Evolutionary conservation across 768 basidiomycete species (phyloP).

Genomic region (Mycena belliarum): DNA sequence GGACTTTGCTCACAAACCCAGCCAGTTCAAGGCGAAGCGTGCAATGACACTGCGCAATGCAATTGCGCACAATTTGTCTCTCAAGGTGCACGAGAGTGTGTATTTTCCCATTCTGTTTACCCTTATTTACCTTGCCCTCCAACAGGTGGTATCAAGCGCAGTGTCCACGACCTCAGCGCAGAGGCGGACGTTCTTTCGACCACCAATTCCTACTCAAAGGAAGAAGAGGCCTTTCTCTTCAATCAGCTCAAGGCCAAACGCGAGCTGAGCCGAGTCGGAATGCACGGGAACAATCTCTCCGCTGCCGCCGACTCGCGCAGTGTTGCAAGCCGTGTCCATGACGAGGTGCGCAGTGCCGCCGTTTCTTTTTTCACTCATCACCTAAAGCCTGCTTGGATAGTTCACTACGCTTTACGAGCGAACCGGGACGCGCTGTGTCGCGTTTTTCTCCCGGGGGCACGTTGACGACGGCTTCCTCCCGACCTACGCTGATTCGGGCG

Average conservation of each 20-base stretch:
- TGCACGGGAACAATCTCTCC: background rate
- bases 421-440: background rate
- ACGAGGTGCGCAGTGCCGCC: background rate
- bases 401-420: background rate
- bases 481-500: background rate
- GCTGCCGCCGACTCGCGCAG: background rate
- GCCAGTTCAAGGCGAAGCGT: background rate
- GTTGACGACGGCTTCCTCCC: background rate
- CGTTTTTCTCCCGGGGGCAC: background rate
- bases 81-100: background rate
- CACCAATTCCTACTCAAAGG: too few relatives aligned
- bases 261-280: background rate
- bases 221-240: background rate
- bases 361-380: background rate
- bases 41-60: background rate
- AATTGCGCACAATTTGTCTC: background rate
- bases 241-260: background rate
- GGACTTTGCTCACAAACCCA: background rate
- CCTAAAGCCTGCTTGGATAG: background rate
- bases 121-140: background rate
- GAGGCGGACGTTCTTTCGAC: too few relatives aligned
- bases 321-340: background rate
- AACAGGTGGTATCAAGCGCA: background rate
- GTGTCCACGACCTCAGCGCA: background rate
- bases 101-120: background rate